phyloP scores from a whole-genome alignment of 306 rosid species.

The Sophora flavescens region DNA sequence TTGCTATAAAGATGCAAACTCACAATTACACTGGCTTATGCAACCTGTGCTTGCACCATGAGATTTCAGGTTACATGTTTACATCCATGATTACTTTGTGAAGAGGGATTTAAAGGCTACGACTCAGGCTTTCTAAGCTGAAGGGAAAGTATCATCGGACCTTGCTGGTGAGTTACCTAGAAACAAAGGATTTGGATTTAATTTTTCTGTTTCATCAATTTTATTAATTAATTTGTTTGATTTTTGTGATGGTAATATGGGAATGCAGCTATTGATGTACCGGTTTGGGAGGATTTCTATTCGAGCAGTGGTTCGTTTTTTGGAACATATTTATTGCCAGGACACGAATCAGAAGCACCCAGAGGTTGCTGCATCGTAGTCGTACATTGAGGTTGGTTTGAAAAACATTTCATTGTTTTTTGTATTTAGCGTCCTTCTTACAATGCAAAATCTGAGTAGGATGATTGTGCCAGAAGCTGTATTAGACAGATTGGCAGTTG shows the following conservation, averaged over 20 bases:
- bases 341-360: slow-evolving; percentile 99
- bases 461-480: too few species aligned
- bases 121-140: slow-evolving; percentile 98
- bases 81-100: slow-evolving; percentile 94
- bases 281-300: slow-evolving; percentile 96
- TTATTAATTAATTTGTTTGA: slow-evolving; percentile 29
- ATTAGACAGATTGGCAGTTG: too few species aligned
- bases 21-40: slow-evolving; percentile 34
- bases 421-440: too few species aligned
- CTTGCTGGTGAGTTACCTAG: slow-evolving; percentile 83
- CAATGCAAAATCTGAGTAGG: too few species aligned
- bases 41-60: slow-evolving; percentile 43
- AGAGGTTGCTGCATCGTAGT: slow-evolving; percentile 96
- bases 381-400: slow-evolving; percentile 91
- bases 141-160: slow-evolving; percentile 97
- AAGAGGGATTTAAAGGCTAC: slow-evolving; percentile 98
- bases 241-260: slow-evolving; percentile 43
- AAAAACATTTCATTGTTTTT: background rate
- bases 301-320: slow-evolving; percentile 99
- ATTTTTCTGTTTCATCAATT: slow-evolving; percentile 35
- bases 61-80: slow-evolving; percentile 91
- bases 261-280: slow-evolving; percentile 81
- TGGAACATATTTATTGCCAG: slow-evolving; percentile 99
- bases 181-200: slow-evolving; percentile 9
- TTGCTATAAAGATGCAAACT: slow-evolving; percentile 42